These are phyloP conservation scores for Sporothrix dimorphospora DNA, from an alignment of 2,329 filamentous ascomycete species.

Conservation along the genomic window DNA sequence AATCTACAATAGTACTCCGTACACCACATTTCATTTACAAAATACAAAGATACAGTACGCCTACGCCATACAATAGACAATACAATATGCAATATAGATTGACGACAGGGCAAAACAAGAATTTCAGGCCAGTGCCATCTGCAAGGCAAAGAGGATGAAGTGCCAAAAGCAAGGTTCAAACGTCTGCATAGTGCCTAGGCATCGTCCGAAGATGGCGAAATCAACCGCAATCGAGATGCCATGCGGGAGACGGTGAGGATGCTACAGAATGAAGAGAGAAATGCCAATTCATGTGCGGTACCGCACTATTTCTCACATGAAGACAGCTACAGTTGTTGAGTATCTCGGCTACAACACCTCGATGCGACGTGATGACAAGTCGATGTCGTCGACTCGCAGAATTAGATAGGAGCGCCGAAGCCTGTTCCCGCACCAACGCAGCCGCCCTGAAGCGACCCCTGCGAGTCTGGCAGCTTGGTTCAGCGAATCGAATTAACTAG, in stretches of 20 bases:
- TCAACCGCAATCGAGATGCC: conserved; percentile 3
- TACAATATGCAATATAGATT: conserved; percentile 20
- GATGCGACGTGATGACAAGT: conserved; percentile 4
- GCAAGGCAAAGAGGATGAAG: not conserved
- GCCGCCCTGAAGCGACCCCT: not conserved
- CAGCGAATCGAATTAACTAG: not conserved
- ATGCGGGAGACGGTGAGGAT: not conserved
- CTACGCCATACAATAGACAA: conserved; percentile 1
- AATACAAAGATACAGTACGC: not conserved
- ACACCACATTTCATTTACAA: not conserved
- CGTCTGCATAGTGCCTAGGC: not conserved
- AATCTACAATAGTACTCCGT: not conserved
- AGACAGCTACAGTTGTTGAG: not conserved
- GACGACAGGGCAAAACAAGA: not conserved
- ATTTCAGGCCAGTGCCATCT: not conserved
- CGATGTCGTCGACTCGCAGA: conserved; percentile 19
- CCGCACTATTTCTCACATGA: not conserved
- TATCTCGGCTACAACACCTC: not conserved
- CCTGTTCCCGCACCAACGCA: conserved; percentile 12
- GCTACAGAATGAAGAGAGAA: not conserved
- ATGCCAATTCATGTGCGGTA: not conserved
- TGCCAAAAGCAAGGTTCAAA: not conserved
- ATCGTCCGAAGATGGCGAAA: not conserved
- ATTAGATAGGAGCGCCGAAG: not conserved
- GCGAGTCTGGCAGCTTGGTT: not conserved